Evolutionary conservation across 2,329 filamentous ascomycete species (phyloP).

Genomic region (Colletotrichum sp.): DNA sequence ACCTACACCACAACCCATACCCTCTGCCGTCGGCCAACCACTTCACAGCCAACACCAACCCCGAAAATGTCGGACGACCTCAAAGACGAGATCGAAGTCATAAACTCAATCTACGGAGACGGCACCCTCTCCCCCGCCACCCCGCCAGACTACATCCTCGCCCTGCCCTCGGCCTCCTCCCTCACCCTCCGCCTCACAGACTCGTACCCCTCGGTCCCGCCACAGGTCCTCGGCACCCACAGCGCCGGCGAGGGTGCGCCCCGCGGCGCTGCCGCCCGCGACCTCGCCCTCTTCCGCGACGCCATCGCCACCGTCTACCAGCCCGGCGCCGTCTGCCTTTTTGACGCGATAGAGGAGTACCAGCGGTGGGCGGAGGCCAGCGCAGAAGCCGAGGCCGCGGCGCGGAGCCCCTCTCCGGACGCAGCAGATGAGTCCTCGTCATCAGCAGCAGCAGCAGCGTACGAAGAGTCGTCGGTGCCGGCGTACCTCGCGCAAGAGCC

Average conservation of each 20-base stretch:
- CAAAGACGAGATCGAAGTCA: conserved; percentile 76
- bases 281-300: conserved; percentile 72
- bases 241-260: conserved; percentile 72
- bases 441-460: conserved; percentile 23
- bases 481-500: conserved; percentile 31
- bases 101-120: conserved; percentile 84
- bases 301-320: conserved; percentile 72
- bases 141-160: conserved; percentile 62
- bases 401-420: neutral
- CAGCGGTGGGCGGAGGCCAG: conserved; percentile 21
- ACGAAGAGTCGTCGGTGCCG: conserved; percentile 21
- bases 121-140: conserved; percentile 58
- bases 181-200: conserved; percentile 72
- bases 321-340: conserved; percentile 82
- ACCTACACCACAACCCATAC: neutral
- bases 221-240: conserved; percentile 78
- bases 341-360: conserved; percentile 85
- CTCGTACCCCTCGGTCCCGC: conserved; percentile 77
- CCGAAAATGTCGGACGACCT: conserved; percentile 21
- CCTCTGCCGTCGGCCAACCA: neutral
- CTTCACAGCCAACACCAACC: neutral
- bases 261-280: conserved; percentile 73
- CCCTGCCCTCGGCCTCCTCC: conserved; percentile 66
- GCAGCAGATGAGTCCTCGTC: neutral
- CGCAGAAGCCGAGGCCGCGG: conserved; percentile 9